Percentiles rank a stretch among this genome's conserved stretches.
Conservation (phyloP, 2,329 filamentous ascomycete genomes). For the Colletotrichum cereale region DNA sequence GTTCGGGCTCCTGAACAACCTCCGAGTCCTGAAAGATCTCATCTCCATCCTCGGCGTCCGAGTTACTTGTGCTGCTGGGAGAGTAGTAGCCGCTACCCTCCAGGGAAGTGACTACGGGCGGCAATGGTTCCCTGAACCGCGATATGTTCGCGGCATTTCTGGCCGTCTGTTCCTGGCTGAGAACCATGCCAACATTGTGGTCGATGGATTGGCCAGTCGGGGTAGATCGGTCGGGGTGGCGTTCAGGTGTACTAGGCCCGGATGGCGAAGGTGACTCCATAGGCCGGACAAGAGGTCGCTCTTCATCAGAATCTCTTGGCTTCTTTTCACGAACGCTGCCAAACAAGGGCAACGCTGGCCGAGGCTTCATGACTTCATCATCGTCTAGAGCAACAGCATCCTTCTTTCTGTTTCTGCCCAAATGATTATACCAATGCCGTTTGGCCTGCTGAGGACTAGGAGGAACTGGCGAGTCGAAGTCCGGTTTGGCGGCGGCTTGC, state of each 20-base stretch:
- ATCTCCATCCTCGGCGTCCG: conserved; percentile 54
- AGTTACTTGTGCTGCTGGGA: conserved; percentile 61
- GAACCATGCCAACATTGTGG: conserved; percentile 66
- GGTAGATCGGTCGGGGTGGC: conserved; percentile 46
- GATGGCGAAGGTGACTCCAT: conserved; percentile 51
- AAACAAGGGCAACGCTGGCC: conserved; percentile 79
- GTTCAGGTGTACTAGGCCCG: conserved; percentile 44
- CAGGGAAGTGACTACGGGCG: conserved; percentile 77
- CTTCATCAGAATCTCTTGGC: conserved; percentile 66
- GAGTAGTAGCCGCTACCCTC: conserved; percentile 75
- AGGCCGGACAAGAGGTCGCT: conserved; percentile 70
- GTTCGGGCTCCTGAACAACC: conserved; percentile 24
- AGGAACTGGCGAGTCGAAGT: conserved; percentile 55
- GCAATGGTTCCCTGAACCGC: conserved; percentile 72
- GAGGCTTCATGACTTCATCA: conserved; percentile 79
- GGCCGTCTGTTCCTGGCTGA: conserved; percentile 66
- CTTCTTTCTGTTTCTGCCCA: conserved; percentile 64
- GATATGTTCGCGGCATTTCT: conserved; percentile 69
- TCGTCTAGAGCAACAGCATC: conserved; percentile 64
- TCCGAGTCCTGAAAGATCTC: conserved; percentile 29
- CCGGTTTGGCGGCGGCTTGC: conserved; percentile 55
- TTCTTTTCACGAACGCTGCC: conserved; percentile 79
- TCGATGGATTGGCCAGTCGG: conserved; percentile 70
- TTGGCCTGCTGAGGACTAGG: conserved; percentile 53
- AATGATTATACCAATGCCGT: conserved; percentile 62